Evolutionary conservation across 1,284 basidiomycete genomes (phyloP), one percentile per base, ranked within the genome.

Genomic region (Coniferiporia weirii): DNA sequence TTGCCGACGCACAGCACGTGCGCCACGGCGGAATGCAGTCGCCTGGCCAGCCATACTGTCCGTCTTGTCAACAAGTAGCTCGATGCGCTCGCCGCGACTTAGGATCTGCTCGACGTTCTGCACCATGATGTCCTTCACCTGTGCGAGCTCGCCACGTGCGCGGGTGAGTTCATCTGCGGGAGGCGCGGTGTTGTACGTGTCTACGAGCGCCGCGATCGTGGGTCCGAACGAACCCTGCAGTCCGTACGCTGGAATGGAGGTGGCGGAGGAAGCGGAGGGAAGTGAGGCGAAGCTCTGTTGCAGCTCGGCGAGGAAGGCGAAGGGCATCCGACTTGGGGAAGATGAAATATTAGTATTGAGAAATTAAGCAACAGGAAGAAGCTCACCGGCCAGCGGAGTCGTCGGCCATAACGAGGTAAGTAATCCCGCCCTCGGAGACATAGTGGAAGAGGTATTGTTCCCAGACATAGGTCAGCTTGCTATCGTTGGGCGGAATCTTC

Each of bases 101-200:
- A 99, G 81, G 66, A 99, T 97, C 73, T 94, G 90, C 73, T 95
- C 93, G 61, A 96, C 93, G 70, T 95, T 95, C 72, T 95, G 91
- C 44, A 97, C 95, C 94, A 98, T 97, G 73, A 98, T 94, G 67
- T 96, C 91, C 73, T 98, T 98, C 52, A 96, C 94, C 67, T 95
- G 90, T 63, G 89, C 89, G 35, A 99, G 80, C 70, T 99, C 95
- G 8, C 81, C 82, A 70, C 95, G 94, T 1, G 97, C 96, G 64
- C 92, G 89, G 36, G 85, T 77, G 60, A 98, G 85, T 60, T 95
- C 93, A 70, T 99, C 96, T n/a, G 81, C 77, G 7, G 93, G 92
- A n/a, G 94, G 94, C 13, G 85, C 76, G 40, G 90, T 90, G 69
- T 93, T 95, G 78, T 92, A 98, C 57, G 86, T 84, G 66, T 90